A percentile compares a stretch with the other conserved stretches of the same genome.
Evolutionary conservation across 2,329 filamentous ascomycete species (phyloP).

Genomic region (Metarhizium humberi): DNA sequence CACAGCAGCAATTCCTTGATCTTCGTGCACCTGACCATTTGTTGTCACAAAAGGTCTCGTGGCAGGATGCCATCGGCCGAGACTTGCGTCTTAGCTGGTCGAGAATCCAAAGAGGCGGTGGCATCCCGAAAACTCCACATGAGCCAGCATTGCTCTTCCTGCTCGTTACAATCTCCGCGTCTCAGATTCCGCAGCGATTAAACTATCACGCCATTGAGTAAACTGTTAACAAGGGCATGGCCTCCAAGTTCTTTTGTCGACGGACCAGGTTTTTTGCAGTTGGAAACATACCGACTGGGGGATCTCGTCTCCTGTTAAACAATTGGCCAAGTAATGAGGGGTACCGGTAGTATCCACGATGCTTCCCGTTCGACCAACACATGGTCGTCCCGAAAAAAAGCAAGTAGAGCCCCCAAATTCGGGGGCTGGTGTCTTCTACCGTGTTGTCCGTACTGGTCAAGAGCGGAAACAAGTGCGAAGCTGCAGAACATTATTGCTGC

Average conservation of each 20-base stretch:
- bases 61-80: conserved; percentile 11
- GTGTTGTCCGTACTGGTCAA: neutral
- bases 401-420: neutral
- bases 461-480: neutral
- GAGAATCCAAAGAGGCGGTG: neutral
- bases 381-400: neutral
- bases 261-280: neutral
- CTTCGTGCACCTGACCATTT: conserved; percentile 1
- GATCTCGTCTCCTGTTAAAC: conserved; percentile 8
- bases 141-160: neutral
- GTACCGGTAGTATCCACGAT: neutral
- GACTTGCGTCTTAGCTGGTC: conserved; percentile 3
- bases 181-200: neutral
- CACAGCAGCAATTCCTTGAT: neutral
- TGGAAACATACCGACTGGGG: neutral
- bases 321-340: conserved; percentile 11
- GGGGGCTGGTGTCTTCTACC: neutral
- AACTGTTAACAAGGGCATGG: neutral
- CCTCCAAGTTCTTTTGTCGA: neutral
- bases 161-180: neutral
- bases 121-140: neutral
- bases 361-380: neutral
- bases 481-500: conserved; percentile 4
- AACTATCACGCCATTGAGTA: neutral
- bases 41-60: conserved; percentile 2